Evolutionary conservation across 2,329 filamentous ascomycete genomes (phyloP).

Genomic region (Aspergillus fumigatiaffinis): DNA sequence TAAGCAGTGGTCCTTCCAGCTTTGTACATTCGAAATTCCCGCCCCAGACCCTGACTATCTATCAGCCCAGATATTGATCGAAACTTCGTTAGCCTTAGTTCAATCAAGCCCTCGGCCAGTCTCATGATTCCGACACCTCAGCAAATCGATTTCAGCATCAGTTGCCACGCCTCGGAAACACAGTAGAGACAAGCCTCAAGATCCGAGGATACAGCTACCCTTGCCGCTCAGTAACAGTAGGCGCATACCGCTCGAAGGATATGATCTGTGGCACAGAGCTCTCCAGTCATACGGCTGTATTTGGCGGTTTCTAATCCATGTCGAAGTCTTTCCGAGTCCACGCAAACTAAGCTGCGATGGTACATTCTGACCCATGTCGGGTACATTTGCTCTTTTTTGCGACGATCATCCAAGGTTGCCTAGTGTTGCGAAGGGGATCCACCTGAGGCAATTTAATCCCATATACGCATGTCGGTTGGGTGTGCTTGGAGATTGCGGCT

Average conservation of each 20-base stretch:
- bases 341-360: neutral
- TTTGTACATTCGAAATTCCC: neutral
- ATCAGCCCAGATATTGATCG: neutral
- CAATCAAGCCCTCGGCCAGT: neutral
- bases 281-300: neutral
- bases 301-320: neutral
- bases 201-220: neutral
- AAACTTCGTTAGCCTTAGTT: neutral
- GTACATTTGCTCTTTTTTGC: neutral
- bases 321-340: neutral
- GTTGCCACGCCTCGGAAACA: neutral
- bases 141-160: neutral
- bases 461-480: neutral
- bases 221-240: neutral
- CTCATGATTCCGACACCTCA: neutral
- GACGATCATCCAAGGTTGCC: neutral
- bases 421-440: neutral
- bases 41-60: neutral
- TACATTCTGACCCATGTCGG: neutral
- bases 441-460: neutral
- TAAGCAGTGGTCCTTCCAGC: neutral
- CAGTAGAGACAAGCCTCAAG: neutral
- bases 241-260: neutral
- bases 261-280: neutral
- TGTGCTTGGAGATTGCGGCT: neutral